Evolutionary conservation across 2,329 filamentous ascomycete species (phyloP).

Genomic region (Pyricularia pennisetigena): DNA sequence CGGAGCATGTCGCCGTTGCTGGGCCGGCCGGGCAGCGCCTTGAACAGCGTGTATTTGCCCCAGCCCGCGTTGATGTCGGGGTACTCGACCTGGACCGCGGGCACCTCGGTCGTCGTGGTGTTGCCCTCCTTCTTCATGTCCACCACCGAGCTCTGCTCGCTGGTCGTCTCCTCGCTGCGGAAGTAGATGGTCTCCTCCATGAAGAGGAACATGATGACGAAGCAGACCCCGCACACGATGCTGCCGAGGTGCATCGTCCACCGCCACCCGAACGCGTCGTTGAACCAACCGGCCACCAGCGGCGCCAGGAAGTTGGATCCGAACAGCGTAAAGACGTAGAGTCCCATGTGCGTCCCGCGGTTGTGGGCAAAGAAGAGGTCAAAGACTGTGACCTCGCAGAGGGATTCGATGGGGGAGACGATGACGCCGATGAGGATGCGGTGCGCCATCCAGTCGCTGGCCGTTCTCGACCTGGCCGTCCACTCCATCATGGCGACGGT

Average conservation of each 20-base stretch:
- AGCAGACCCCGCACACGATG: constrained; percentile 24
- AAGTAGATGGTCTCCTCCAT: constrained; percentile 52
- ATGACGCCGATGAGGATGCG: constrained; percentile 22
- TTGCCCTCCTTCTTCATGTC: constrained; percentile 11
- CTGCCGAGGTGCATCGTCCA: too few relatives aligned
- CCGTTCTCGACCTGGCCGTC: constrained; percentile 26
- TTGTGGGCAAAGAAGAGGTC: too few relatives aligned
- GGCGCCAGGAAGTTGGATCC: too few relatives aligned
- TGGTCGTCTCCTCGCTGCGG: constrained; percentile 14
- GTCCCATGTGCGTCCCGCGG: too few relatives aligned
- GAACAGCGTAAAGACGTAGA: too few relatives aligned
- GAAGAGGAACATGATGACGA: constrained; percentile 45
- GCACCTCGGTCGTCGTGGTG: background rate
- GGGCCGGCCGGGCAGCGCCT: constrained; percentile 9
- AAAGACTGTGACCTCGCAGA: too few relatives aligned
- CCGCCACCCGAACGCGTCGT: too few relatives aligned
- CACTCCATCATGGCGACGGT: constrained; percentile 23
- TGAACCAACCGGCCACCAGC: too few relatives aligned
- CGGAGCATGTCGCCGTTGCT: constrained; percentile 13
- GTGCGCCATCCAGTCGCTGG: constrained; percentile 33
- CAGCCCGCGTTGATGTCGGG: too few relatives aligned
- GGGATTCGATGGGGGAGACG: too few relatives aligned
- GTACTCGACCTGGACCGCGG: background rate
- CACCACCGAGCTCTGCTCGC: constrained; percentile 16
- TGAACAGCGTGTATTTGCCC: too few relatives aligned